Conservation (phyloP, 768 basidiomycete species). For the Rhodocollybia butyracea region DNA sequence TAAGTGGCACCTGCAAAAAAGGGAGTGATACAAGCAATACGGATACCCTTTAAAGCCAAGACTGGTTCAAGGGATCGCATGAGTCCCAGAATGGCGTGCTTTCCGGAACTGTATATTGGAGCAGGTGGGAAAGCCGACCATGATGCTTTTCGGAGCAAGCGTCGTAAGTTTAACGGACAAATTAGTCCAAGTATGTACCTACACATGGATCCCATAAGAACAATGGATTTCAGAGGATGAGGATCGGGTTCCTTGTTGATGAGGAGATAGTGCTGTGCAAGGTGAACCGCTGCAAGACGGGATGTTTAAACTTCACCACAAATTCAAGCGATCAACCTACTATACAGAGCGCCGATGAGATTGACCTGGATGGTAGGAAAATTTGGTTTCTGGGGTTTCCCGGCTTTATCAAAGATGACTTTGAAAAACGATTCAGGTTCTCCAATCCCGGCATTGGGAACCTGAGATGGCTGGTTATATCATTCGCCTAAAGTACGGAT, state of each 20-base stretch:
- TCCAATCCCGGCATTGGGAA: constrained; percentile 19
- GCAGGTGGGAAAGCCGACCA: constrained; percentile 22
- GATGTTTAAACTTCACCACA: background rate
- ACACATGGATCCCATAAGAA: constrained; percentile 33
- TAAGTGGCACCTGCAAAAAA: constrained; percentile 24
- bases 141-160: constrained; percentile 17
- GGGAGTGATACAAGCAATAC: constrained; percentile 24
- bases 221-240: constrained; percentile 20
- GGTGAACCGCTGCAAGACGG: constrained; percentile 2
- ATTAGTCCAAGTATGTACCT: background rate
- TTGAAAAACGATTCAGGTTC: constrained; percentile 7
- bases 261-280: constrained; percentile 9
- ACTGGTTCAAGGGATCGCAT: constrained; percentile 22
- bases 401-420: background rate
- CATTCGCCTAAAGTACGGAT: background rate
- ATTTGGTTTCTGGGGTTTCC: constrained; percentile 1
- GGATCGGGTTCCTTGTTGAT: background rate
- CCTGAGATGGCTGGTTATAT: background rate
- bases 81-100: constrained; percentile 28
- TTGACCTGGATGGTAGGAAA: constrained; percentile 24
- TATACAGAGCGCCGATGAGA: constrained; percentile 23
- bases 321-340: constrained; percentile 10
- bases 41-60: constrained; percentile 14
- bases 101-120: constrained; percentile 24
- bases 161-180: background rate